Base-by-base conservation (phyloP, 441 rosid genomes). In the Bruguiera hainesii region DNA sequence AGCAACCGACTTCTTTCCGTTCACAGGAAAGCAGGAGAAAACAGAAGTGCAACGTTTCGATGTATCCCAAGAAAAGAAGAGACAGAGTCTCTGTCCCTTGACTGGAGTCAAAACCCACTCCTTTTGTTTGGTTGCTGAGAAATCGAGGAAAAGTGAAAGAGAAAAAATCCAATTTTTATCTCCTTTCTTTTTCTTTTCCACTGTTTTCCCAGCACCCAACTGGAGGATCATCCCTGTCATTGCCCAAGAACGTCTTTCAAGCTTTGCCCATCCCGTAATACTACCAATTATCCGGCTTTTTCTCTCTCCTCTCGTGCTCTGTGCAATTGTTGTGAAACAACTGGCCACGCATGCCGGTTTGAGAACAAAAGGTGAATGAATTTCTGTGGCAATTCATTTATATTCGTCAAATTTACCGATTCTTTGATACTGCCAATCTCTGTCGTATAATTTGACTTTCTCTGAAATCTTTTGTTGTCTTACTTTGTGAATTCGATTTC, bases 41-140 rank as follows among this genome's bases (percentile, higher is more conserved):
- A 31, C 6, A 7, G 31, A 4, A 6, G 7, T 6, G 1, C 7
- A 31, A 31, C 35, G 6, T 31, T 31, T 31, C 35, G 35, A 31
- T 31, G 35, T 31, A 0, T 31, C 8, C 35, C 35, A 31, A 31
- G 35, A 31, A 31, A 31, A 31, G 8, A 31, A 31, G 35, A 31
- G 5, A 29, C 31, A 29, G 42, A 35, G 11, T 35, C 42, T 35
- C 58, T 18, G 18, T 7, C 56, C 20, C 56, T 66, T 63, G 60
- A 73, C 70, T 21, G 25, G 7, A 66, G 60, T 70, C 70, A 18
- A 7, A 52, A 21, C 2, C 5, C 57, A 9, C 26, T 53, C 57
- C 11, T 52, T 23, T 52, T 48, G 64, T 61, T 71, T 37, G 72
- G 21, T 61, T 75, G 30, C 37, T 59, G 10, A 55, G 75, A 74